A percentile compares a stretch with the other conserved stretches of the same genome.
Evolutionary conservation across 2,329 filamentous ascomycete genomes (phyloP).

Genomic region (Fusarium paranaense): DNA sequence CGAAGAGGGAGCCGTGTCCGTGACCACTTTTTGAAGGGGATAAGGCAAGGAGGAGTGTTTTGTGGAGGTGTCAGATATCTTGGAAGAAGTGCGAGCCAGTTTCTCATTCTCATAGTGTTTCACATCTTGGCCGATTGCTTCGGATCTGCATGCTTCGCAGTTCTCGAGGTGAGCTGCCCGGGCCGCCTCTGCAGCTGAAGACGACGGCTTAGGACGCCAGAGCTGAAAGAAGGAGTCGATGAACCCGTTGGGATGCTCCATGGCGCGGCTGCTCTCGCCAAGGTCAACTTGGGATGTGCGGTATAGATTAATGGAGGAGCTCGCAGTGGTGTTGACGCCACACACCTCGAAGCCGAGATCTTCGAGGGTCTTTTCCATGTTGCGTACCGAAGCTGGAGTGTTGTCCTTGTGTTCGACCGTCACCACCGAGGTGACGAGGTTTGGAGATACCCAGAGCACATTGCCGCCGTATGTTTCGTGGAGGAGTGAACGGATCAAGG

Average conservation of each 20-base stretch:
- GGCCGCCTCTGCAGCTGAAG: conserved; percentile 37
- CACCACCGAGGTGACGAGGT: conserved; percentile 77
- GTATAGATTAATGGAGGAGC: conserved; percentile 46
- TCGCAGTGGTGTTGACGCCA: conserved; percentile 56
- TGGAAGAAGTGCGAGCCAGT: conserved; percentile 18
- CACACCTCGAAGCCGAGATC: conserved; percentile 70
- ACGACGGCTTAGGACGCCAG: conserved; percentile 44
- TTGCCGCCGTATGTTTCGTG: conserved; percentile 58
- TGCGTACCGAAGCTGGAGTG: conserved; percentile 55
- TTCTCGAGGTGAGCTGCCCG: conserved; percentile 52
- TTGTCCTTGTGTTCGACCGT: conserved; percentile 66
- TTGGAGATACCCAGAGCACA: conserved; percentile 72
- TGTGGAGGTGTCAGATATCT: conserved; percentile 14
- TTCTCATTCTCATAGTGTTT: conserved; percentile 15
- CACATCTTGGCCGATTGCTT: conserved; percentile 3
- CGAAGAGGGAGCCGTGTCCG: conserved; percentile 18
- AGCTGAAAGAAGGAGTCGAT: conserved; percentile 49
- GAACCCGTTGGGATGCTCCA: conserved; percentile 33
- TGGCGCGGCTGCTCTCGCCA: conserved; percentile 39
- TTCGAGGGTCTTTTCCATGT: conserved; percentile 62
- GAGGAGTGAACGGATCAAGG: conserved; percentile 71
- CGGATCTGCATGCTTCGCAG: conserved; percentile 51
- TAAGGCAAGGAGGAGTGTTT: conserved; percentile 15
- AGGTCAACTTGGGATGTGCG: conserved; percentile 35
- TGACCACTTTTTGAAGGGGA: conserved; percentile 41